Evolutionary conservation across 768 basidiomycete species (phyloP).

Genomic region (Leccinum rimulosum): DNA sequence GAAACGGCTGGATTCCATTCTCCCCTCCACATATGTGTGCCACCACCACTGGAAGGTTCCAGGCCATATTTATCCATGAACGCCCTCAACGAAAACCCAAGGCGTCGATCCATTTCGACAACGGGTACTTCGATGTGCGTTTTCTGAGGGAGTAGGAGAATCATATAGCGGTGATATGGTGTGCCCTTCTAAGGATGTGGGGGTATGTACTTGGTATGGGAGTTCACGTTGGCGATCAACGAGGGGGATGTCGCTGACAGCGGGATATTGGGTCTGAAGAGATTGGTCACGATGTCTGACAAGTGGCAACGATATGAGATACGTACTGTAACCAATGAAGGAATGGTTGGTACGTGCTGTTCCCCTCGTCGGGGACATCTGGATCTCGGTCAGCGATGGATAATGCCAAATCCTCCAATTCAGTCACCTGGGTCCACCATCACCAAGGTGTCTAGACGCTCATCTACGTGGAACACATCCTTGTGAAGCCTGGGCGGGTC

Average conservation of each 20-base stretch:
- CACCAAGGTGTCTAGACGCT: constrained; percentile 81
- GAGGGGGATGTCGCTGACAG: constrained; percentile 57
- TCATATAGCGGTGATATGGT: constrained; percentile 84
- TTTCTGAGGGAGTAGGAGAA: constrained; percentile 74
- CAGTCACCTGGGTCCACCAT: constrained; percentile 80
- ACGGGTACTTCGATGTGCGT: constrained; percentile 44
- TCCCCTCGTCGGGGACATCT: constrained; percentile 83
- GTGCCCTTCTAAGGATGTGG: constrained; percentile 92
- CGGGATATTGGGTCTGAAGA: constrained; percentile 72
- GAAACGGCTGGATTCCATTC: constrained; percentile 68
- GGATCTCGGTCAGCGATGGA: constrained; percentile 8
- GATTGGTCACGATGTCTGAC: background rate
- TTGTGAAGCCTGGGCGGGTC: constrained; percentile 63
- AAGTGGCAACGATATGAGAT: background rate
- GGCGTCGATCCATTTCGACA: constrained; percentile 45
- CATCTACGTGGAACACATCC: constrained; percentile 80
- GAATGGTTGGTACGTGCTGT: constrained; percentile 63
- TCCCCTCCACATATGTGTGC: constrained; percentile 81
- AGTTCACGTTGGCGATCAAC: constrained; percentile 40
- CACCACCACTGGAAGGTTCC: constrained; percentile 57
- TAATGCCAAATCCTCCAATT: constrained; percentile 21
- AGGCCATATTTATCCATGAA: constrained; percentile 59
- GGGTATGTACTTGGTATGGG: constrained; percentile 77
- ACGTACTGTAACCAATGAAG: constrained; percentile 86
- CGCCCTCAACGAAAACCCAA: constrained; percentile 62